phyloP scores from a whole-genome alignment of 2,329 filamentous ascomycete species.

The Zymoseptoria brevis region DNA sequence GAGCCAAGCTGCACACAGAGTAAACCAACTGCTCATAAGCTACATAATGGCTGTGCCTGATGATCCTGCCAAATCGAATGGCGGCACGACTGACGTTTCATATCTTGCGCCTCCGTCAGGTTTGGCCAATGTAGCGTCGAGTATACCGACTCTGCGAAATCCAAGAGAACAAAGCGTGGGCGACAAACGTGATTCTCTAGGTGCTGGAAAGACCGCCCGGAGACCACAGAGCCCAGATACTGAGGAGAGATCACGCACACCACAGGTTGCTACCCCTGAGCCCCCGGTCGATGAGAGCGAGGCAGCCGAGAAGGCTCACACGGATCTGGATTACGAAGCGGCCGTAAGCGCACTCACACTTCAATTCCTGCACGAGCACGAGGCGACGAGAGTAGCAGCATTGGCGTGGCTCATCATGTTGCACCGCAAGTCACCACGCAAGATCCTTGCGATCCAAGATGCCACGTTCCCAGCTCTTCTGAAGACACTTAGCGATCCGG shows the following conservation, averaged over 20 bases:
- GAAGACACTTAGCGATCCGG: constrained; percentile 91
- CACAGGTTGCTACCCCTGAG: constrained; percentile 24
- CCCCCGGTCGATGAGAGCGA: constrained; percentile 15
- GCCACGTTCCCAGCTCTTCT: constrained; percentile 92
- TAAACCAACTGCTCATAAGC: constrained; percentile 85
- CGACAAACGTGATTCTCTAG: constrained; percentile 17
- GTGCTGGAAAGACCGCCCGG: constrained; percentile 7
- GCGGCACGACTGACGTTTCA: constrained; percentile 1
- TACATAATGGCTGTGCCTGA: constrained; percentile 89
- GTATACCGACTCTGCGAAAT: constrained; percentile 2
- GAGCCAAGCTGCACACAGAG: constrained; percentile 75
- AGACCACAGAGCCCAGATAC: constrained; percentile 21
- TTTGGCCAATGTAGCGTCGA: not conserved
- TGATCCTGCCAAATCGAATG: constrained; percentile 34
- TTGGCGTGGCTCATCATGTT: constrained; percentile 97
- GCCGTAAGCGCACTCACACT: constrained; percentile 89
- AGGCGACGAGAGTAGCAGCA: constrained; percentile 87
- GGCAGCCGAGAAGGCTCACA: constrained; percentile 2
- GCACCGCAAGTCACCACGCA: constrained; percentile 86
- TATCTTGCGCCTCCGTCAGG: constrained; percentile 1
- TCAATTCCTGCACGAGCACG: constrained; percentile 92
- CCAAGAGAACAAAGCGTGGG: constrained; percentile 6
- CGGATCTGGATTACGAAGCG: constrained; percentile 86
- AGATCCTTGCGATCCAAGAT: constrained; percentile 84
- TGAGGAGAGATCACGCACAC: constrained; percentile 18